Conservation (phyloP, 805 yeast species). For the Lipomyces sp. region DNA sequence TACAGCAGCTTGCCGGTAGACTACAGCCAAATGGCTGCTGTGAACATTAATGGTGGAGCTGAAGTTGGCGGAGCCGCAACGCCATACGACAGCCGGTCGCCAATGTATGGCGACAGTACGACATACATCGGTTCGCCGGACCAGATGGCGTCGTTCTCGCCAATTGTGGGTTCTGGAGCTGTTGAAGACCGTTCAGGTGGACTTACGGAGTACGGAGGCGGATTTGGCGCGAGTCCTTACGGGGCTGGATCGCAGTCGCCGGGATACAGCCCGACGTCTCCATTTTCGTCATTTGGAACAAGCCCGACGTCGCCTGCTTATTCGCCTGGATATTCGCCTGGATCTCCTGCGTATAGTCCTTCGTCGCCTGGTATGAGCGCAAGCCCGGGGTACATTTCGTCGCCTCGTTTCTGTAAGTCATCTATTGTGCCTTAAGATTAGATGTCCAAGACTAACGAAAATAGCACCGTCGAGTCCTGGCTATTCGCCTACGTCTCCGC, state of each 20-base stretch:
- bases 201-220: slow-evolving; percentile 84
- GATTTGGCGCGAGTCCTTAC: slow-evolving; percentile 53
- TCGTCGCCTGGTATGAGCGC: slow-evolving; percentile 69
- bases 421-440: too few relatives aligned
- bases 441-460: too few relatives aligned
- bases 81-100: slow-evolving; percentile 72
- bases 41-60: slow-evolving; percentile 14
- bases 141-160: slow-evolving; percentile 75
- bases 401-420: slow-evolving; percentile 38
- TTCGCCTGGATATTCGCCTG: slow-evolving; percentile 64
- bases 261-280: slow-evolving; percentile 71
- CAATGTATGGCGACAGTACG: slow-evolving; percentile 57
- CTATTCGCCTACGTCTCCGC: slow-evolving; percentile 81
- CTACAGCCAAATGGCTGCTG: slow-evolving; percentile 10
- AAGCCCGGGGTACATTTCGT: slow-evolving; percentile 63
- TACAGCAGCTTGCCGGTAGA: slow-evolving; percentile 44
- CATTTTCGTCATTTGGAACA: slow-evolving; percentile 58
- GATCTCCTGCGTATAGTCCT: slow-evolving; percentile 70
- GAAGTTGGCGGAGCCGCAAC: slow-evolving; percentile 76
- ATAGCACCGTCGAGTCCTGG: slow-evolving; percentile 54
- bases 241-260: slow-evolving; percentile 56
- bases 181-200: slow-evolving; percentile 72
- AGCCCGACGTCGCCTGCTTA: slow-evolving; percentile 51
- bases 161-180: slow-evolving; percentile 81
- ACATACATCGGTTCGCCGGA: slow-evolving; percentile 58